Conservation (phyloP, 352 stramenopile genomes). For the Phytophthora syringae region DNA sequence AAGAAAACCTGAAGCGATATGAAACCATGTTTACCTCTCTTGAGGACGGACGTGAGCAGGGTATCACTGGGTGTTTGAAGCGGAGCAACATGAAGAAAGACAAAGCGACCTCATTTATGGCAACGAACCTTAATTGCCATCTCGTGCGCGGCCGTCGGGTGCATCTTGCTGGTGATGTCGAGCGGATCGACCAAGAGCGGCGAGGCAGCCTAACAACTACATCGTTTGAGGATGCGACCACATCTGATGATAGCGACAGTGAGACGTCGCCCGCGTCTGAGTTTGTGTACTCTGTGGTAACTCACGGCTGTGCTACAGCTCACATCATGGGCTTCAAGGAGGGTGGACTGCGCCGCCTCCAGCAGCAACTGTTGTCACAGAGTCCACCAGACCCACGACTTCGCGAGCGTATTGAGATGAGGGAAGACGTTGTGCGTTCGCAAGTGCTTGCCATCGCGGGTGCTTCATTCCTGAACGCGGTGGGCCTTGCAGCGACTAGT, state of each 20-base stretch:
- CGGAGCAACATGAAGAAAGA: constrained; percentile 90
- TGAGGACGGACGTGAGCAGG: constrained; percentile 79
- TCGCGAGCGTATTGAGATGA: constrained; percentile 74
- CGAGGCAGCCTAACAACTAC: constrained; percentile 36
- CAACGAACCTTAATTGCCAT: constrained; percentile 87
- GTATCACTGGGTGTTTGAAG: constrained; percentile 84
- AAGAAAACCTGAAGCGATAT: constrained; percentile 76
- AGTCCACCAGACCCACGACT: constrained; percentile 55
- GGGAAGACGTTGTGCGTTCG: constrained; percentile 80
- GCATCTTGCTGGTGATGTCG: constrained; percentile 45
- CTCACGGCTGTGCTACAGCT: constrained; percentile 80
- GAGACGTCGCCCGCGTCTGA: constrained; percentile 48
- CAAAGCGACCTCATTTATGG: constrained; percentile 85
- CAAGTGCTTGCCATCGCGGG: constrained; percentile 78
- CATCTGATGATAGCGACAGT: constrained; percentile 43
- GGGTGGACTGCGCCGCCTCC: constrained; percentile 70
- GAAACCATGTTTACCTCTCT: constrained; percentile 67
- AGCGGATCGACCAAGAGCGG: constrained; percentile 28
- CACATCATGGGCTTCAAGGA: constrained; percentile 88
- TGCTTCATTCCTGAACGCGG: constrained; percentile 74
- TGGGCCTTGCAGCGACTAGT: constrained; percentile 68
- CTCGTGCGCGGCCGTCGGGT: constrained; percentile 72
- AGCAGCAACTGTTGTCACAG: constrained; percentile 51
- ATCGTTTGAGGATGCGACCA: constrained; percentile 38
- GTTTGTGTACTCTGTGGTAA: constrained; percentile 76